Conservation (phyloP, 139 green algal species). For the Picochlorum sp. region DNA sequence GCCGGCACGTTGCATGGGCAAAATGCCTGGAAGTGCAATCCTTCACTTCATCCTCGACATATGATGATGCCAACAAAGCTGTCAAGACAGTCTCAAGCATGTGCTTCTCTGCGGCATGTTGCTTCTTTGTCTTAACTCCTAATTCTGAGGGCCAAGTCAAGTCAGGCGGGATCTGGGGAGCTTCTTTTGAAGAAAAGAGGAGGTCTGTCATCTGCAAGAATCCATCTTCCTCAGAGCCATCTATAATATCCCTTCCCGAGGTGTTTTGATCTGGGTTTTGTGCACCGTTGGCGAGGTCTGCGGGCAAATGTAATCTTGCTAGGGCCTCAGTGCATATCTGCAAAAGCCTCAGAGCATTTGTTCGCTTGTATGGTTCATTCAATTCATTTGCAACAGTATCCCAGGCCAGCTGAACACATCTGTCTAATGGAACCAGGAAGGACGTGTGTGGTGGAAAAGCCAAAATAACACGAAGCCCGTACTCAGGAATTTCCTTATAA, state of each 20-base stretch:
- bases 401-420: conserved; percentile 43
- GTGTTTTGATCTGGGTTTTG: background rate
- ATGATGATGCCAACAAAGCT: conserved; percentile 31
- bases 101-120: conserved; percentile 70
- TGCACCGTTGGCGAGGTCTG: background rate
- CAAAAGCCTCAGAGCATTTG: background rate
- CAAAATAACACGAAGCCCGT: conserved; percentile 90
- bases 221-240: conserved; percentile 21
- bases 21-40: conserved; percentile 43
- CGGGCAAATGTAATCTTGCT: conserved; percentile 4
- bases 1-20: conserved; percentile 52
- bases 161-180: conserved; percentile 1
- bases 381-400: background rate
- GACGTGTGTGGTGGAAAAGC: conserved; percentile 78
- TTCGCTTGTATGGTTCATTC: background rate
- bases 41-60: conserved; percentile 37
- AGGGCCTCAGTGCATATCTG: conserved; percentile 9
- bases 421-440: conserved; percentile 91
- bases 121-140: conserved; percentile 70
- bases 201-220: conserved; percentile 5
- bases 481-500: conserved; percentile 83
- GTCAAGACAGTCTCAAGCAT: conserved; percentile 38
- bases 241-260: too few species aligned
- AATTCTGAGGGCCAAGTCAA: conserved; percentile 29
- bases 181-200: background rate